Conservation (phyloP, 768 basidiomycete genomes). For the Hygrocybe coccinea region DNA sequence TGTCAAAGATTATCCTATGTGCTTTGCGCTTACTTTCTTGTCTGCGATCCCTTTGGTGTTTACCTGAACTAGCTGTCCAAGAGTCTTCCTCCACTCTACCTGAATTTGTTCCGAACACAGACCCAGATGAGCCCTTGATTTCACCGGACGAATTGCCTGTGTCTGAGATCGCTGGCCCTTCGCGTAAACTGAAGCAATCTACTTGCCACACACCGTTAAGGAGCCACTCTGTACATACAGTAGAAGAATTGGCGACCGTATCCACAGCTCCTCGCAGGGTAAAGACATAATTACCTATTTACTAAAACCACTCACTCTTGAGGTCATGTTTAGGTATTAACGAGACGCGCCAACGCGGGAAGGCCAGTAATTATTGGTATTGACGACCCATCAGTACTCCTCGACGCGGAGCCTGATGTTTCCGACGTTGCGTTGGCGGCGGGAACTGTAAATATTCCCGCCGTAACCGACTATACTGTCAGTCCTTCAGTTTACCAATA, state of each 20-base stretch:
- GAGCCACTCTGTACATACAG: not conserved
- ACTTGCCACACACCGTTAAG: too few species aligned
- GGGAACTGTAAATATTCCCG: not conserved
- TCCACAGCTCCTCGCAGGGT: constrained; percentile 31
- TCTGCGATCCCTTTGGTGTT: constrained; percentile 3
- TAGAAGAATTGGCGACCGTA: not conserved
- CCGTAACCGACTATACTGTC: constrained; percentile 21
- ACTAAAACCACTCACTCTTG: constrained; percentile 1
- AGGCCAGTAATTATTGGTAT: constrained; percentile 39
- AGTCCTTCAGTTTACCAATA: not conserved
- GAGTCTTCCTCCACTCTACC: constrained; percentile 38
- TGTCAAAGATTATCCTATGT: constrained; percentile 5
- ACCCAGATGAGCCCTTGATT: constrained; percentile 46
- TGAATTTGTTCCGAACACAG: constrained; percentile 49
- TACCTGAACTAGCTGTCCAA: constrained; percentile 1
- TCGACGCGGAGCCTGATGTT: constrained; percentile 30
- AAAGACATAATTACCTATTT: constrained; percentile 5
- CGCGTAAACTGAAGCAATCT: not conserved
- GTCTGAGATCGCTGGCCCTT: not conserved
- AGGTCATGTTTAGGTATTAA: constrained; percentile 32
- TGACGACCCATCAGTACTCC: constrained; percentile 40
- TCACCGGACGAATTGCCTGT: constrained; percentile 22
- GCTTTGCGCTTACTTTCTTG: not conserved
- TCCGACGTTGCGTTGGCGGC: constrained; percentile 18
- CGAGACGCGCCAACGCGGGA: constrained; percentile 38